Base-by-base conservation (phyloP, 1,139 yeast genomes). In the Pichia sp. region DNA sequence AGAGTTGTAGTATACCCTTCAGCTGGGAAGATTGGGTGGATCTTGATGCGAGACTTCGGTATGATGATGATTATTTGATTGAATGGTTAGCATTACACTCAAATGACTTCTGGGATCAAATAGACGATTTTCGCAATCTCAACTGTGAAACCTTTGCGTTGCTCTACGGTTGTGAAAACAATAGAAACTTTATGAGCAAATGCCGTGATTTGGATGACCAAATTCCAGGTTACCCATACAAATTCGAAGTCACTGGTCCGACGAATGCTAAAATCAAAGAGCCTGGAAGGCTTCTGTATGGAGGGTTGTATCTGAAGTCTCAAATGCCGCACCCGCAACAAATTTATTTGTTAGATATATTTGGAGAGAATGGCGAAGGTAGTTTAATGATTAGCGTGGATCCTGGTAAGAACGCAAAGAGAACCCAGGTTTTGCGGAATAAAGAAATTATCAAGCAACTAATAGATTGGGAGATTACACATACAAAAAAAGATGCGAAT, bases 21-120 rank as follows among this genome's bases (percentile, higher is more conserved):
- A 60, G 64, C 49, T 68, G 71, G 72, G 56, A 52, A 27, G 67
- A 64, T 49, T 68, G 71, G 71, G 55, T 66, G 12, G 67, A 68
- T 54, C 48, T 68, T 42, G 55, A 59, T 10, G 41, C 61, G n/a
- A 66, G 61, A 54, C 51, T 68, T 17, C 38, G 36, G 3, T 57
- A 61, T 7, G 58, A 60, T 55, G 46, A 55, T 31, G 49, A 46
- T 3, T 65, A 58, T 53, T n/a, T 59, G n/a, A 8, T 47, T 1
- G 53, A 56, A 2, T 65, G 66, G 66, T 34, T 60, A 16, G 16
- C 48, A 2, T 4, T 48, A 20, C 60, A 58, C 47, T 55, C 56
- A 36, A 46, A 14, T 9, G 53, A 30, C 4, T 56, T 59, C 31
- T 3, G 34, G 12, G 34, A 53, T 17, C 14, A 52, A 12, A 24